A percentile compares a stretch with the other conserved stretches of the same genome.
Conservation (phyloP, 108 stramenopile genomes). For the Pseudonitzschia multiseries region DNA sequence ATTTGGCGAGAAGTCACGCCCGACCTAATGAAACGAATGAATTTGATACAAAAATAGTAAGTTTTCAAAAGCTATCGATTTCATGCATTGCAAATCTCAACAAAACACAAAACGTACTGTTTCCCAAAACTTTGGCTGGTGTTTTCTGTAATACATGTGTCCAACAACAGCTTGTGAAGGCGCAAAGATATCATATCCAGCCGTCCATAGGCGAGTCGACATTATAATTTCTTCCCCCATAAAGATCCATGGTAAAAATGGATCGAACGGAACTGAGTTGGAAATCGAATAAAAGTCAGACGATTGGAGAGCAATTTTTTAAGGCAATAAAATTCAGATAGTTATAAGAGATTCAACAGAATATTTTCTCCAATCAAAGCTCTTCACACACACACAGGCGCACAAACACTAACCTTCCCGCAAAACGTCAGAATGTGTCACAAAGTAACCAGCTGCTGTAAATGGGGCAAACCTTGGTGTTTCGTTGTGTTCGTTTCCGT, state of each 20-base stretch:
- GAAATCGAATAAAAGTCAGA: conserved; percentile 27
- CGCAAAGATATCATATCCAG: conserved; percentile 95
- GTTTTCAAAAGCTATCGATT: neutral
- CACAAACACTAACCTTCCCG: conserved; percentile 21
- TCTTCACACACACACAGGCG: neutral
- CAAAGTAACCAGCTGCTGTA: conserved; percentile 78
- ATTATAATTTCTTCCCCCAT: conserved; percentile 97
- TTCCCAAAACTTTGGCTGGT: conserved; percentile 99
- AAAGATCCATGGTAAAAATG: conserved; percentile 96
- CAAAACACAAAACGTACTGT: conserved; percentile 43
- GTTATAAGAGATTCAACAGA: no score
- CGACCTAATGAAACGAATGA: conserved; percentile 9
- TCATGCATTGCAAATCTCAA: neutral
- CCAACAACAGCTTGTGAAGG: conserved; percentile 87
- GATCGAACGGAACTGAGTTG: conserved; percentile 95
- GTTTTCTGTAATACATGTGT: conserved; percentile 84
- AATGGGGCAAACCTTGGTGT: conserved; percentile 82
- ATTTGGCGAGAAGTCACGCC: conserved; percentile 65
- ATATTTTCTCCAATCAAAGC: no score
- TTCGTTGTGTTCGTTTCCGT: conserved; percentile 58
- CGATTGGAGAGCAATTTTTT: conserved; percentile 23
- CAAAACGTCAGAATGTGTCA: conserved; percentile 57
- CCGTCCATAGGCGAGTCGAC: conserved; percentile 88
- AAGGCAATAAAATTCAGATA: no score
- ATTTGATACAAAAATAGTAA: neutral